These are phyloP conservation scores for Pythium monospermum DNA, from an alignment of 352 stramenopile genomes.

Conservation along the genomic window DNA sequence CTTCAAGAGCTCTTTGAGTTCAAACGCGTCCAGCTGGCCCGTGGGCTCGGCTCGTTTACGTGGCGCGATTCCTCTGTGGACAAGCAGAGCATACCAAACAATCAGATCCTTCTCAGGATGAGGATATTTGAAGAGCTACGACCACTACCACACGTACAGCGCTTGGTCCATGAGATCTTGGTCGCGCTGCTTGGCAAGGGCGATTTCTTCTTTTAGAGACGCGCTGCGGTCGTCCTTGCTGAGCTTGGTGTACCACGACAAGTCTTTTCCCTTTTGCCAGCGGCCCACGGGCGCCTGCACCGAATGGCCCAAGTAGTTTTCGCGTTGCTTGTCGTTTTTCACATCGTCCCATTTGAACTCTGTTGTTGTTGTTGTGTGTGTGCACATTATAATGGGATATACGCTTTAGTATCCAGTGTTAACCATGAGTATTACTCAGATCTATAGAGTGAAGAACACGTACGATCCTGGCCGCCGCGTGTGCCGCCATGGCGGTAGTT, in stretches of 20 bases:
- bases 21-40: conserved; percentile 55
- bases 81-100: background rate
- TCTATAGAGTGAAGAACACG: too few relatives aligned
- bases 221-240: conserved; percentile 48
- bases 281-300: conserved; percentile 82
- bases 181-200: conserved; percentile 73
- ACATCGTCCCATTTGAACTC: conserved; percentile 94
- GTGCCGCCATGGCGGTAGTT: conserved; percentile 86
- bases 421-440: too few relatives aligned
- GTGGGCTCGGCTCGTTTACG: conserved; percentile 38
- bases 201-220: conserved; percentile 56
- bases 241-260: conserved; percentile 87
- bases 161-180: conserved; percentile 89
- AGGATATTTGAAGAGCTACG: too few relatives aligned
- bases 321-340: conserved; percentile 91
- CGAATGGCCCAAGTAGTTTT: conserved; percentile 90
- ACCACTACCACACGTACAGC: conserved; percentile 73
- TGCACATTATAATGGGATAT: too few relatives aligned
- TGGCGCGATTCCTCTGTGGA: conserved; percentile 65
- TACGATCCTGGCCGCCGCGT: conserved; percentile 81
- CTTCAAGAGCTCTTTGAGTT: conserved; percentile 86
- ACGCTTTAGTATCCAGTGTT: too few relatives aligned
- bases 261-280: conserved; percentile 88
- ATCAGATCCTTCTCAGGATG: background rate
- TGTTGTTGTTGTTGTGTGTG: too few relatives aligned